These are phyloP conservation scores for Leccinum subrobustum DNA, from an alignment of 1,284 basidiomycete species.

Conservation along the genomic window DNA sequence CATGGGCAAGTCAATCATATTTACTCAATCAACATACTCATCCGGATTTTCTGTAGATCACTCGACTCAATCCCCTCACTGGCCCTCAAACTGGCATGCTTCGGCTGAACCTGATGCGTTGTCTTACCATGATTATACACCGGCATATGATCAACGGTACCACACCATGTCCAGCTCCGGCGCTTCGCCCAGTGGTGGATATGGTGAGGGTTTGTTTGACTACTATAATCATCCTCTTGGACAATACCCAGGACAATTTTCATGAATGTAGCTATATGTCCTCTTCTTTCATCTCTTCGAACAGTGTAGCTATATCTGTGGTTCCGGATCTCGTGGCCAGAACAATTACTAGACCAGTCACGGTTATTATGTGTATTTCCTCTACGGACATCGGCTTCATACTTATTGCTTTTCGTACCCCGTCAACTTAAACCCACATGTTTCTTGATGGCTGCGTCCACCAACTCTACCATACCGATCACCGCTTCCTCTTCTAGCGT, in stretches of 20 bases:
- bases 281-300: background rate
- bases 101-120: background rate
- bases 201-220: background rate
- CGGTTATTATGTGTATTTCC: background rate
- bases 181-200: background rate
- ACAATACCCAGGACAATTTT: background rate
- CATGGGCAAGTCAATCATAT: background rate
- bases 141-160: constrained; percentile 4
- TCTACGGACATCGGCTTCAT: background rate
- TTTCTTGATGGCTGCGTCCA: constrained; percentile 42
- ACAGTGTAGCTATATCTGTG: background rate
- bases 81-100: background rate
- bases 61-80: background rate
- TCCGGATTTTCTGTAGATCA: constrained; percentile 2
- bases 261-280: background rate
- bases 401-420: background rate
- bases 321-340: background rate
- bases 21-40: background rate
- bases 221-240: background rate
- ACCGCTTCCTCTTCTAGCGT: constrained; percentile 75
- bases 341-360: background rate
- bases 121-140: background rate
- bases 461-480: constrained; percentile 62
- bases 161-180: background rate
- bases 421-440: background rate